Evolutionary conservation across 441 rosid species (phyloP), one percentile per base, ranked within the genome.

Genomic region (Erodium texanum): DNA sequence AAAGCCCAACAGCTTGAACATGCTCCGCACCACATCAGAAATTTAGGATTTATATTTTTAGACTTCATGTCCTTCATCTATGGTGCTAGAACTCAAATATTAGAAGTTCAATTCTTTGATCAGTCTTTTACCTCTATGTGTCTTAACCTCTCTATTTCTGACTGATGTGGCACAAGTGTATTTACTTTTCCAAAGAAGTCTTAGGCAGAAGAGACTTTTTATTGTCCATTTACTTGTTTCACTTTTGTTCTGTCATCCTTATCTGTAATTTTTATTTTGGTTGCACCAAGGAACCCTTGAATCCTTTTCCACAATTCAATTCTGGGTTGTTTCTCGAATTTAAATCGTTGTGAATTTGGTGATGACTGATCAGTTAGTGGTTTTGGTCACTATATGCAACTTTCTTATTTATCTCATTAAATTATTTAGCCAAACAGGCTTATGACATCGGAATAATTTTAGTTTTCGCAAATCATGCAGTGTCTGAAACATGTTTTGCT

Each of bases 151-250:
- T 50, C 19, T 50, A 50, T 50, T 5, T 50, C 56, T 19, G 6
- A 50, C n/a, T n/a, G 56, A 50, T 50, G 56, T 50, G 56, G 56
- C 56, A 50, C 18, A 50, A n/a, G 18, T 50, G 18, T 50, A 50
- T 50, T 0, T 50, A 50, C 56, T 50, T 50, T 50, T 19, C 56
- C 14, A 50, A 34, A 8, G 7, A 34, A n/a, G n/a, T n/a, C n/a
- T n/a, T n/a, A n/a, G n/a, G n/a, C n/a, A n/a, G n/a, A n/a, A n/a
- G n/a, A n/a, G n/a, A n/a, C n/a, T n/a, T n/a, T n/a, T n/a, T n/a
- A n/a, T n/a, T n/a, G n/a, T n/a, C n/a, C n/a, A n/a, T n/a, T n/a
- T n/a, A n/a, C n/a, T n/a, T n/a, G n/a, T n/a, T n/a, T n/a, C n/a
- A n/a, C n/a, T n/a, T n/a, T n/a, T n/a, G n/a, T n/a, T n/a, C n/a